Conservation (phyloP, 169 alveolate species). For the Amoebophrya sp. region DNA sequence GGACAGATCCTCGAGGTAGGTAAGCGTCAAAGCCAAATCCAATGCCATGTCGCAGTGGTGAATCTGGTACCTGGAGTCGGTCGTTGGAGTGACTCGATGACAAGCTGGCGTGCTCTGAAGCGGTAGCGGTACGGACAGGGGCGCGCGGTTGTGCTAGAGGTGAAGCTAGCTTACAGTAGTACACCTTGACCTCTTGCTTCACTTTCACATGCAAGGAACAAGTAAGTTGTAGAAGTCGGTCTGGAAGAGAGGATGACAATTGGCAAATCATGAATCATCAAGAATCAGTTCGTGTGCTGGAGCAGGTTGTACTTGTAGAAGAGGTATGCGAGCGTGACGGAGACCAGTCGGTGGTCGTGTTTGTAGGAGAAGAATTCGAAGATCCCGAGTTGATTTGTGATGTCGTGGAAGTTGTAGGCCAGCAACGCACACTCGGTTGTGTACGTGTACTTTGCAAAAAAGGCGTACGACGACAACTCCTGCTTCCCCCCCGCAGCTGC, state of each 20-base stretch:
- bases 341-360: slow-evolving; percentile 29
- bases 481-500: too few species aligned
- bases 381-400: slow-evolving; percentile 15
- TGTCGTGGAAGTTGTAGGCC: slow-evolving; percentile 31
- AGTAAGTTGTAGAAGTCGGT: too few species aligned
- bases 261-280: too few species aligned
- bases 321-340: slow-evolving; percentile 29
- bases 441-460: slow-evolving; percentile 20
- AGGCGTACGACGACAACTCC: neutral
- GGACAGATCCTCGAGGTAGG: neutral
- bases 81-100: too few species aligned
- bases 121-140: too few species aligned
- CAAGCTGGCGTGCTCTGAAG: too few species aligned
- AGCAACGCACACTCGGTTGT: slow-evolving; percentile 34
- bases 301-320: slow-evolving; percentile 20
- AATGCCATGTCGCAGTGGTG: slow-evolving; percentile 2
- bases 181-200: too few species aligned
- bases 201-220: too few species aligned
- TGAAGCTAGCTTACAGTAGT: too few species aligned
- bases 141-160: too few species aligned
- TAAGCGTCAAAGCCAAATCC: neutral
- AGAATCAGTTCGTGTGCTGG: too few species aligned
- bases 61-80: neutral
- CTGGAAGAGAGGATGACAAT: too few species aligned
- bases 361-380: slow-evolving; percentile 17